Evolutionary conservation across 2,329 filamentous ascomycete genomes (phyloP), one percentile per base, ranked within the genome.

Genomic region (Sordariomycetes sp.): DNA sequence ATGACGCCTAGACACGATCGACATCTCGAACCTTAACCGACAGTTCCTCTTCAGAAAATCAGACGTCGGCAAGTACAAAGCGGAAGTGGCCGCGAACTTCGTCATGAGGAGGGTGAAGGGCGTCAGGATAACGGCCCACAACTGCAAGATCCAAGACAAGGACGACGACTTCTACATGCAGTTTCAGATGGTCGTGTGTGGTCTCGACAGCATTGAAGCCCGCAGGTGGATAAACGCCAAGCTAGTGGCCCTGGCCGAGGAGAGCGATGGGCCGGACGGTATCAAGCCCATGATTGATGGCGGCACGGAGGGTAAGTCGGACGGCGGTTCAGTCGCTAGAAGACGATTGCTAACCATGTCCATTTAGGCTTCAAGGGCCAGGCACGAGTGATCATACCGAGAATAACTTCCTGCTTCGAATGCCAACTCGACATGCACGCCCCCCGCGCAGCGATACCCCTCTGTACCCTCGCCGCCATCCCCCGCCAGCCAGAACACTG

Each of bases 361-460:
- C 2, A 17, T 20, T 5, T n/a, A 85, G 85, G 92, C 54, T 97
- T 99, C 82, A 99, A 97, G 73, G 94, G 94, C 55, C 95, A 99
- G 69, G 87, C 91, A 1, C 83, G 92, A 65, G 92, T 99, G 59
- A 87, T 99, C 59, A 76, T 97, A 24, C 94, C 94, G 0, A 91
- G 89, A 4, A 81, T 99, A 66, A 95, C 91, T 20, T 95, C 90
- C 24, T 99, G 94, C 69, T 95, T 99, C 65, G 94, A 99, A 74
- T 99, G 94, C 67, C 94, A 99, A 67, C 82, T 99, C 32, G 94
- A 97, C 68, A 96, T 99, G 88, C 91, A 97, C 69, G 92, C 94
- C 0, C 95, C 94, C n/a, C 83, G 92, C 56, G 89, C 90, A n/a
- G 90, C 94, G 15, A 92, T 99, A 0, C 94, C 94, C 1, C 85